Evolutionary conservation across 352 stramenopile species (phyloP).

Genomic region (Thraustochytrium sp.): DNA sequence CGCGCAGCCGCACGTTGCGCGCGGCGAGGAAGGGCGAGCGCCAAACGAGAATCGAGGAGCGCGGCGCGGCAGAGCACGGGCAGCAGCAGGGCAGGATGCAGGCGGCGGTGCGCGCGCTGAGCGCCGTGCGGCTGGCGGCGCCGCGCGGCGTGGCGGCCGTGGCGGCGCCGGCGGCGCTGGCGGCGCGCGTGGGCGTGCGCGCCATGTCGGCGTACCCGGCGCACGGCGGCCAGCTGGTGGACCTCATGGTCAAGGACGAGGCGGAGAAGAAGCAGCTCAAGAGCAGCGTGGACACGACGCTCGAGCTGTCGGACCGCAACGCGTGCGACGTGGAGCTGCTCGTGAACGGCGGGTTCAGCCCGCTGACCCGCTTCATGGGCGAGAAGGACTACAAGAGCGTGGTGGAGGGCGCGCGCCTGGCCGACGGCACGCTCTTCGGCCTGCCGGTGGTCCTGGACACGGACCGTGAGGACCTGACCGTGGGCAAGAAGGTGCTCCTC

Average conservation of each 20-base stretch:
- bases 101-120: background rate
- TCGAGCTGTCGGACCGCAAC: slow-evolving; percentile 70
- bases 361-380: slow-evolving; percentile 79
- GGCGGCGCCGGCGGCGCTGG: background rate
- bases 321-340: slow-evolving; percentile 82
- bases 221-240: slow-evolving; percentile 32
- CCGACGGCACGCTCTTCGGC: slow-evolving; percentile 70
- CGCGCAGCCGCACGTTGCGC: too few relatives aligned
- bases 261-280: slow-evolving; percentile 1
- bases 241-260: slow-evolving; percentile 34
- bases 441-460: slow-evolving; percentile 81
- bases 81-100: background rate
- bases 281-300: slow-evolving; percentile 36
- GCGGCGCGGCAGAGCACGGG: background rate
- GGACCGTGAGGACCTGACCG: slow-evolving; percentile 63
- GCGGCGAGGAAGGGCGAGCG: too few relatives aligned
- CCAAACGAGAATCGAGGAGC: background rate
- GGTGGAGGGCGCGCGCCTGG: slow-evolving; percentile 67
- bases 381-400: slow-evolving; percentile 62
- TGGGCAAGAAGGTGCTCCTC: slow-evolving; percentile 66
- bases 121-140: background rate
- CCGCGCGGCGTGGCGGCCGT: background rate
- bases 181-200: background rate
- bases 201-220: background rate
- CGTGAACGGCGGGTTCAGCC: slow-evolving; percentile 79